A percentile compares a stretch with the other conserved stretches of the same genome.
Conservation (phyloP, 768 basidiomycete species). For the Chalciporus sphaerocephalus region DNA sequence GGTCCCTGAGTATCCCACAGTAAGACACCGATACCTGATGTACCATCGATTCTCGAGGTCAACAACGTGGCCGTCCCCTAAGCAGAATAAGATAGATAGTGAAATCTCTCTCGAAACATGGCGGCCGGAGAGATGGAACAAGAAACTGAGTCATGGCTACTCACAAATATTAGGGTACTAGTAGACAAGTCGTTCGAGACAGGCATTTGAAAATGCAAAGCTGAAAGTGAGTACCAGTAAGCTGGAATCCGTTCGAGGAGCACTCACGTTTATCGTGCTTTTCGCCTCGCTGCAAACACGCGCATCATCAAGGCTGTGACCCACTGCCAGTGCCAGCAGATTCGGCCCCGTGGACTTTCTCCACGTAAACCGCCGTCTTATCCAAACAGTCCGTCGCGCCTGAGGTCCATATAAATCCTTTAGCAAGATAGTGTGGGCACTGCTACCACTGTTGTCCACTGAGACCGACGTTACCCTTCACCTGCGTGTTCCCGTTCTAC, state of each 20-base stretch:
- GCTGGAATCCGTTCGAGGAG: background rate
- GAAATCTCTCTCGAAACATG: background rate
- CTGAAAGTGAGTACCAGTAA: background rate
- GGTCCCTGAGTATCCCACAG: background rate
- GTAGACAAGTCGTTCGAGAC: background rate
- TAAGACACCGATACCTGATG: background rate
- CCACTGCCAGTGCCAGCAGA: too few relatives aligned
- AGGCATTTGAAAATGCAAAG: background rate
- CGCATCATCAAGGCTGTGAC: slow-evolving; percentile 5
- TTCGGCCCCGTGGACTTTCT: too few relatives aligned
- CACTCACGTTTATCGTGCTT: background rate
- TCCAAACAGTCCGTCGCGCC: too few relatives aligned
- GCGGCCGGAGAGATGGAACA: background rate
- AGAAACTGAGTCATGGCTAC: background rate
- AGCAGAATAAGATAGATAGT: background rate
- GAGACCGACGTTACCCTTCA: too few relatives aligned
- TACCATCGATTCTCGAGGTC: background rate
- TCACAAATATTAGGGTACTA: background rate
- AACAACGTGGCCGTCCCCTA: background rate
- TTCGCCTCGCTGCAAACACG: slow-evolving; percentile 20
- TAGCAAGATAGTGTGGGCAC: too few relatives aligned
- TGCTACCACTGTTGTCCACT: slow-evolving; percentile 13
- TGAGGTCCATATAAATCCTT: too few relatives aligned
- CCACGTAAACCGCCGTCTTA: too few relatives aligned
- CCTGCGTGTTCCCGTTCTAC: slow-evolving; percentile 43